phyloP scores from a whole-genome alignment of 2,329 filamentous ascomycete genomes.

The Verticillium nonalfalfae region DNA sequence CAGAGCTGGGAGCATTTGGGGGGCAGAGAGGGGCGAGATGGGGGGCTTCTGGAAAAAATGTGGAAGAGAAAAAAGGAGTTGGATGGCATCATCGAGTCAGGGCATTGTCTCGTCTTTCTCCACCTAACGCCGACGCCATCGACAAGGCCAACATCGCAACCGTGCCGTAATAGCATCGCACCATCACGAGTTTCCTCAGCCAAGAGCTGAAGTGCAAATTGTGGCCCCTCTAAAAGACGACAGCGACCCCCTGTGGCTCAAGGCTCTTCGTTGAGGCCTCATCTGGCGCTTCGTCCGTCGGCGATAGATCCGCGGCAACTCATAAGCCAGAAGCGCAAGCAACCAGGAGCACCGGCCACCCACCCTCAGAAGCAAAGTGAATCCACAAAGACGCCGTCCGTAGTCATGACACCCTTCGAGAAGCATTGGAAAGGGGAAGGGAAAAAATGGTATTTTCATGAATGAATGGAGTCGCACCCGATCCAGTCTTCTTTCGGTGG shows the following conservation, averaged over 20 bases:
- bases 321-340: background rate
- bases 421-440: background rate
- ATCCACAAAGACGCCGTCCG: background rate
- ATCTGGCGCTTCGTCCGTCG: background rate
- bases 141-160: background rate
- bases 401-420: background rate
- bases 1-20: background rate
- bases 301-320: background rate
- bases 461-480: background rate
- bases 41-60: conserved; percentile 1
- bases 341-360: background rate
- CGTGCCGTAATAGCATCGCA: background rate
- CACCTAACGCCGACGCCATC: background rate
- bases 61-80: background rate
- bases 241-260: background rate
- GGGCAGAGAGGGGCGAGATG: background rate
- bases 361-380: background rate
- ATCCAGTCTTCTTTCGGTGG: background rate
- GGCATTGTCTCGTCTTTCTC: background rate
- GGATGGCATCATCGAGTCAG: conserved; percentile 1
- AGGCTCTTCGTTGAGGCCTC: background rate
- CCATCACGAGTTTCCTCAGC: background rate
- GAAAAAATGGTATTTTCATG: background rate
- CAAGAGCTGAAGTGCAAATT: background rate
- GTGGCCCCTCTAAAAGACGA: background rate